Conservation (phyloP, 345 rosid species). For the Rubroshorea leprosula region DNA sequence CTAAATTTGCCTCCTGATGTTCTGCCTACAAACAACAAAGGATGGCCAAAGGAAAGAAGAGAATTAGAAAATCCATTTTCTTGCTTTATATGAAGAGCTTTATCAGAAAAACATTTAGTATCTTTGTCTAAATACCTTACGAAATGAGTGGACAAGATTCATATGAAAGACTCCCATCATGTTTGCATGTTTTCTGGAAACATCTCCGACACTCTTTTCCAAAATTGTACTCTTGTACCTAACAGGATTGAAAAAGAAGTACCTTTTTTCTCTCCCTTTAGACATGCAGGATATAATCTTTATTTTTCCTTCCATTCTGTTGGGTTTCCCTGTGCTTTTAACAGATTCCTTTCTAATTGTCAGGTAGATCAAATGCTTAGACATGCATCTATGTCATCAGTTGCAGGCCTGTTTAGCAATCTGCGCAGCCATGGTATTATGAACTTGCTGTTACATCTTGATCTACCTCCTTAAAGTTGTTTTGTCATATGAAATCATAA, state of each 20-base stretch:
- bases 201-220: too few relatives aligned
- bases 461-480: background rate
- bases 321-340: background rate
- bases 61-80: background rate
- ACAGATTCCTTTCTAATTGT: slow-evolving; percentile 8
- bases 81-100: too few relatives aligned
- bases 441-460: slow-evolving; percentile 5
- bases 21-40: too few relatives aligned
- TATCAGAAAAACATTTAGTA: too few relatives aligned
- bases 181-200: too few relatives aligned
- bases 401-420: slow-evolving; percentile 58
- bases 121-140: too few relatives aligned
- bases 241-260: too few relatives aligned
- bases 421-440: slow-evolving; percentile 72
- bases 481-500: background rate
- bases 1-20: too few relatives aligned
- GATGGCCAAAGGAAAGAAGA: background rate
- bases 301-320: background rate
- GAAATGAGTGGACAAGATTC: too few relatives aligned
- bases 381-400: slow-evolving; percentile 50
- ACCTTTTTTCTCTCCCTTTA: background rate
- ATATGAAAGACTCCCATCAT: too few relatives aligned
- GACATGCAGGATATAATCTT: background rate
- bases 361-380: slow-evolving; percentile 75
- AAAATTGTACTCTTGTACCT: too few relatives aligned